Base-by-base conservation (phyloP, 148 eudicot genomes). In the Suaeda aralocaspica region DNA sequence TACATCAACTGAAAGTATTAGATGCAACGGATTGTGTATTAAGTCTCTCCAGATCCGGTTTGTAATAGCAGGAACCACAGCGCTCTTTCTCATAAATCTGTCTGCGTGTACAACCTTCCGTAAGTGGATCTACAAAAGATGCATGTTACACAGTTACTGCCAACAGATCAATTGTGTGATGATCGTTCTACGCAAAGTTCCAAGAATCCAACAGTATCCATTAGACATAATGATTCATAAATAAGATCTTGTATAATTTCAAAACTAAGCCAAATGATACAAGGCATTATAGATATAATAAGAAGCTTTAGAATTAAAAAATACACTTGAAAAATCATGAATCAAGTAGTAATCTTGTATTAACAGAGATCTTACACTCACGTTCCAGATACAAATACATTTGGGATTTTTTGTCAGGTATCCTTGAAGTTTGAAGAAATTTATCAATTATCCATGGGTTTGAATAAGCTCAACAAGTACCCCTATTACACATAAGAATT, bases 11-110 rank as follows among this genome's bases (percentile, higher is more conserved):
- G 99, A 95, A 77, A 95, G 92, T 53, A 95, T 79, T 55, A 95
- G 83, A 82, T 95, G 99, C 49, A 91, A 67, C 21, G 99, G 99
- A 78, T 95, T 95, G 67, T 95, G 99, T 55, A 95, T 89, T 51
- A 95, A 72, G 80, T 95, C 99, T 82, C 99, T 86, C 96, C 93
- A 89, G 61, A 95, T 66, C 69, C 97, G 90, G 82, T 88, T 86
- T 31, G 84, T 84, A 53, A 95, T 88, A 67, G 97, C 97, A 80
- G 99, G 87, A 86, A 84, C 49, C 46, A 95, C 88, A 59, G 99
- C 87, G 79, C 99, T 95, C 79, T 87, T 91, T 68, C 99, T 79
- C 88, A 95, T 89, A 79, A 89, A 95, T 86, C 97, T 88, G 80
- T 92, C 96, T 83, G 67, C 89, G 83, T 80, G 97, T 74, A 86